A percentile compares a stretch with the other conserved stretches of the same genome.
These are phyloP conservation scores for Brettanomyces custersianus DNA, from an alignment of 805 yeast species.

Conservation along the genomic window DNA sequence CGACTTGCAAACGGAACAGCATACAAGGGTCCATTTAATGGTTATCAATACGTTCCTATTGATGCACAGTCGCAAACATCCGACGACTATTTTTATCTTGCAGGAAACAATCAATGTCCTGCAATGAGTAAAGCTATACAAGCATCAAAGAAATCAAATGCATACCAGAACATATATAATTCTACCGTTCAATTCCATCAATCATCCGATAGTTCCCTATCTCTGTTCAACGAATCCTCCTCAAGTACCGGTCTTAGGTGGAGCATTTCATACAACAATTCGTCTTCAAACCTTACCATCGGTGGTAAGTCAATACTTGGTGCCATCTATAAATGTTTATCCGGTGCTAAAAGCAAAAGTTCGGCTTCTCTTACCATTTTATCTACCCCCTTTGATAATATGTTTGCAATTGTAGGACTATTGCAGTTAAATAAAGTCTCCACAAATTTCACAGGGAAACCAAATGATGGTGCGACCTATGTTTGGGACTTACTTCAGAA, in stretches of 20 bases:
- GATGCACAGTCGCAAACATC: slow-evolving; percentile 28
- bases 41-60: slow-evolving; percentile 38
- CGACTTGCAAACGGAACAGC: slow-evolving; percentile 30
- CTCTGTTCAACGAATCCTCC: too few species aligned
- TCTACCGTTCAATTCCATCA: slow-evolving; percentile 32
- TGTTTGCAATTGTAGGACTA: slow-evolving; percentile 31
- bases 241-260: too few species aligned
- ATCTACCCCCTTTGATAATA: slow-evolving; percentile 37
- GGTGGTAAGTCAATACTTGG: slow-evolving; percentile 35
- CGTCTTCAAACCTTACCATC: slow-evolving; percentile 26
- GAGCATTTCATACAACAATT: slow-evolving; percentile 26
- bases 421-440: slow-evolving; percentile 25
- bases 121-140: slow-evolving; percentile 26
- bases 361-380: slow-evolving; percentile 32
- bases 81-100: slow-evolving; percentile 30
- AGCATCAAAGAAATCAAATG: slow-evolving; percentile 21
- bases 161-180: slow-evolving; percentile 24
- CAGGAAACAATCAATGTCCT: slow-evolving; percentile 36
- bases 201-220: slow-evolving; percentile 30
- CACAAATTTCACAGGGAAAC: slow-evolving; percentile 36
- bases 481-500: slow-evolving; percentile 35
- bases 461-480: slow-evolving; percentile 35
- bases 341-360: slow-evolving; percentile 26
- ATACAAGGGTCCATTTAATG: slow-evolving; percentile 30
- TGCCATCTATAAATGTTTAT: slow-evolving; percentile 26